Conservation (phyloP, 306 rosid genomes). For the Rosa multiflora region DNA sequence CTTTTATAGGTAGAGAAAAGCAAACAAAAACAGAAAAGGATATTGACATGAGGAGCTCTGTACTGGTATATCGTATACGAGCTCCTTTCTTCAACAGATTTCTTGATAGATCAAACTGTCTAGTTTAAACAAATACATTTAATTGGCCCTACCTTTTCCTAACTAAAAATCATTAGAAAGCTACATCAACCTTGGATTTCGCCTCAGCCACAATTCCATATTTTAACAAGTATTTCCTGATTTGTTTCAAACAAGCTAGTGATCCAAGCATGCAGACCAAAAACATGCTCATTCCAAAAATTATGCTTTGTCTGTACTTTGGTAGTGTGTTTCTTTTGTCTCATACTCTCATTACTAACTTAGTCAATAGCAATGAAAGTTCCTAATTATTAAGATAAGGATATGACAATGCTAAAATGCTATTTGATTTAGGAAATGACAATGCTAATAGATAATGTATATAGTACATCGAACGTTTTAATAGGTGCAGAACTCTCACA, state of each 20-base stretch:
- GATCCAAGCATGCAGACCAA: slow-evolving; percentile 21
- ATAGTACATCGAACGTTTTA: no score
- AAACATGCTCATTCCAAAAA: slow-evolving; percentile 2
- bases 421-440: no score
- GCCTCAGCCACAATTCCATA: slow-evolving; percentile 23
- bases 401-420: no score
- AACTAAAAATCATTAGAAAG: not conserved
- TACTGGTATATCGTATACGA: not conserved
- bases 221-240: slow-evolving; percentile 9
- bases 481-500: no score
- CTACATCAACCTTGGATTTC: slow-evolving; percentile 11
- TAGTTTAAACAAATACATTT: slow-evolving; percentile 13
- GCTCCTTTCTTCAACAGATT: slow-evolving; percentile 17
- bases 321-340: not conserved
- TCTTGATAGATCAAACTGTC: slow-evolving; percentile 12
- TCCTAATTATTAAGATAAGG: no score
- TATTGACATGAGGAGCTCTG: slow-evolving; percentile 17
- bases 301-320: not conserved
- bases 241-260: slow-evolving; percentile 20
- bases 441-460: no score
- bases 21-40: slow-evolving; percentile 23
- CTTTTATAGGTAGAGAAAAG: slow-evolving; percentile 19
- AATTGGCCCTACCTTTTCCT: slow-evolving; percentile 19
- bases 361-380: no score
- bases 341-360: not conserved